Percentiles rank a stretch among this genome's conserved stretches.
These are phyloP conservation scores for Breynia disticha DNA, from an alignment of 441 rosid species.

Conservation along the genomic window DNA sequence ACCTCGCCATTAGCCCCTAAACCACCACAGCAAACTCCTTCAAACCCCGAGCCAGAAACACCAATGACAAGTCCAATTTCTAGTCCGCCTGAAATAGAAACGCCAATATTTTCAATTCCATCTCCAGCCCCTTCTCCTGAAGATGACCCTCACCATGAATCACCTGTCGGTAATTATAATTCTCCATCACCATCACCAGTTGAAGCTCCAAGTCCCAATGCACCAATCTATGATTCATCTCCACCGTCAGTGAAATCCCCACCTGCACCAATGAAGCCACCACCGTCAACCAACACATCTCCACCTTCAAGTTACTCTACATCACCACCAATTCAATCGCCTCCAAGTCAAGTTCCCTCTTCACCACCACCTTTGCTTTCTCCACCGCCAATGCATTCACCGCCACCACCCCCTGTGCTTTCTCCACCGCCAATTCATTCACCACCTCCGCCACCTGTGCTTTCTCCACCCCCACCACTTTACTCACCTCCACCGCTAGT, in stretches of 20 bases:
- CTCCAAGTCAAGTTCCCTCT: too few species aligned
- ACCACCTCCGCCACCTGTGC: slow-evolving; percentile 17
- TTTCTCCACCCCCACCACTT: slow-evolving; percentile 10
- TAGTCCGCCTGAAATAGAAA: too few species aligned
- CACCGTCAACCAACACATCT: slow-evolving; percentile 20
- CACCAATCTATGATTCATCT: too few species aligned
- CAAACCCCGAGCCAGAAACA: background rate
- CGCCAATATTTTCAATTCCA: too few species aligned
- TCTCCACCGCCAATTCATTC: slow-evolving; percentile 19
- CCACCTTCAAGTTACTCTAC: background rate
- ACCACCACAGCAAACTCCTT: slow-evolving; percentile 15
- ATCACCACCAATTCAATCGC: too few species aligned
- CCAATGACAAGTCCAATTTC: background rate
- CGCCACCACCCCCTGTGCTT: slow-evolving; percentile 13
- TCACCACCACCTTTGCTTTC: too few species aligned
- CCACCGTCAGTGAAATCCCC: too few species aligned
- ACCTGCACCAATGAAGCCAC: background rate
- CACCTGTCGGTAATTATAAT: background rate
- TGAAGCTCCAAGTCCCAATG: too few species aligned
- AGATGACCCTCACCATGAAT: background rate
- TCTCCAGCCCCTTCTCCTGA: too few species aligned
- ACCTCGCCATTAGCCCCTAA: slow-evolving; percentile 10
- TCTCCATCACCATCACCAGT: slow-evolving; percentile 13
- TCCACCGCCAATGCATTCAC: background rate
- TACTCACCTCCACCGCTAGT: background rate